Base-by-base conservation (phyloP, 2,329 filamentous ascomycete genomes). In the Boeremia exigua region DNA sequence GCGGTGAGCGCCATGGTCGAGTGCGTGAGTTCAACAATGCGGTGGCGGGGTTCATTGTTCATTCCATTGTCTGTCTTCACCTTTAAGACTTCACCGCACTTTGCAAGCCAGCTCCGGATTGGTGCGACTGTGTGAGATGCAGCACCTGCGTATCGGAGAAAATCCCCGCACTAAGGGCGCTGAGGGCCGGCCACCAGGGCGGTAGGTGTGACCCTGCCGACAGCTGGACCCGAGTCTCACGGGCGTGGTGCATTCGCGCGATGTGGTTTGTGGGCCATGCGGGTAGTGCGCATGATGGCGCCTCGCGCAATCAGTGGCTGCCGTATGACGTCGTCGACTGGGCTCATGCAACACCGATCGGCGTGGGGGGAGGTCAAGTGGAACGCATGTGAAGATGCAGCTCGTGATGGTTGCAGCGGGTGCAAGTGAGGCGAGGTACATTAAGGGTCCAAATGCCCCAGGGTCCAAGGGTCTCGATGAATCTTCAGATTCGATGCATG, bases 41-140 rank as follows among this genome's bases (percentile, higher is more conserved):
- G 27, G 49, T 52, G 51, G 59, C 51, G 56, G 54, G 44, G 28
- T 44, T 54, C 33, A 43, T 55, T 55, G 30, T 59, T 53, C 43
- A 56, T 56, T 56, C 47, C 51, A 49, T 45, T 51, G 44, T 55
- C 56, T 40, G 34, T 34, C 30, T 42, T 56, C 48, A 48, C 44
- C 53, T 58, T 42, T 30, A 37, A 39, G 37, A 38, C 17, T 27
- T 51, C 53, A 56, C 53, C 53, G 53, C 43, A 56, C 53, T 56
- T 56, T 56, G 23, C 29, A 43, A 42, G 32, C 15, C 39, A 36
- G 53, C 47, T 38, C 25, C 17, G 47, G 42, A 56, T 51, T 56
- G 53, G 53, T 51, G 48, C 43, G 17, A 50, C 53, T 30, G 36
- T 37, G 40, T 56, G 47, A 40, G 23, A 37, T 42, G n/a, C 25